Conservation (phyloP, 495 filamentous ascomycete species). For the Trichoderma gamsii region DNA sequence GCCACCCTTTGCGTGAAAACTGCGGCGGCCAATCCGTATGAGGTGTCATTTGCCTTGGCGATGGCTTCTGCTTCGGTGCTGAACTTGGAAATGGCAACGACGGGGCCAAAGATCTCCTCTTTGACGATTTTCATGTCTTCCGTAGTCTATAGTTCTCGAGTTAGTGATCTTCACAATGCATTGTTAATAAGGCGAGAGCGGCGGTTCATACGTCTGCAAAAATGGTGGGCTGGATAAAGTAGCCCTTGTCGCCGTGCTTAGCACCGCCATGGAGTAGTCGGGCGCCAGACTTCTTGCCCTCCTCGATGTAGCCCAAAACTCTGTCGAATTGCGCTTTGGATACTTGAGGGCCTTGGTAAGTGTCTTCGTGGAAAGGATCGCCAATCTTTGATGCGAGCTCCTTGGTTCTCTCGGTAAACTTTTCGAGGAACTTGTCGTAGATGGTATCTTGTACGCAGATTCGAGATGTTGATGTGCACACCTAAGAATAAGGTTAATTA, state of each 20-base stretch:
- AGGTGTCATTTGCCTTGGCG: slow-evolving; percentile 67
- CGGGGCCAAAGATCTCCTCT: slow-evolving; percentile 93
- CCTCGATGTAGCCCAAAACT: slow-evolving; percentile 95
- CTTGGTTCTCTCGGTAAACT: slow-evolving; percentile 38
- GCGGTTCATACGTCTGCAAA: slow-evolving; percentile 56
- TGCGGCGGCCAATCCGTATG: slow-evolving; percentile 87
- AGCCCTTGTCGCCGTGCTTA: slow-evolving; percentile 64
- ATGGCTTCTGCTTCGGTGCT: slow-evolving; percentile 77
- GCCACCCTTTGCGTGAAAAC: slow-evolving; percentile 88
- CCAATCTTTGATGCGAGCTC: slow-evolving; percentile 46
- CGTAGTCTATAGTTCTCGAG: slow-evolving; percentile 42
- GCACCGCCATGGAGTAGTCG: neutral
- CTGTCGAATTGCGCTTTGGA: slow-evolving; percentile 92
- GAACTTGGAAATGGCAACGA: slow-evolving; percentile 85
- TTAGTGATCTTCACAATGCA: neutral
- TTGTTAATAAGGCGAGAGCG: neutral
- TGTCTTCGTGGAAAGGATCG: slow-evolving; percentile 79
- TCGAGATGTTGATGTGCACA: slow-evolving; percentile 47
- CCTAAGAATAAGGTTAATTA: slow-evolving; percentile 11
- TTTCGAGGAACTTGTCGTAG: slow-evolving; percentile 53
- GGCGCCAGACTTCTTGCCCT: slow-evolving; percentile 71
- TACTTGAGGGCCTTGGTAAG: slow-evolving; percentile 97
- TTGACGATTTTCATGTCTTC: slow-evolving; percentile 89
- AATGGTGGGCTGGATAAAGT: slow-evolving; percentile 91
- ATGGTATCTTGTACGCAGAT: slow-evolving; percentile 52